Base-by-base conservation (phyloP, 179 eudicot species). In the Carnegiea gigantea region DNA sequence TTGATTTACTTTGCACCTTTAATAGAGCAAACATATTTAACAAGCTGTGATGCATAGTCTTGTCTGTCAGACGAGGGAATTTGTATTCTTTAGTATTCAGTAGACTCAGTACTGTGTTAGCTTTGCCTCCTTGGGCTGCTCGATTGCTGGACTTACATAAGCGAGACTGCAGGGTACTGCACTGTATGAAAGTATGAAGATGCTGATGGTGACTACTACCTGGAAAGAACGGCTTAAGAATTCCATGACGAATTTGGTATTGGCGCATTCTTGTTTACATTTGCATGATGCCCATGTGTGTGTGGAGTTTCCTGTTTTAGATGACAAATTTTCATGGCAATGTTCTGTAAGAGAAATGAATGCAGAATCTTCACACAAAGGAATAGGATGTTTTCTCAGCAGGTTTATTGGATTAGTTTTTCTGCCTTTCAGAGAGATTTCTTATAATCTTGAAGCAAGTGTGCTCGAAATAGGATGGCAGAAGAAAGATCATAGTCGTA, bases 141-240 rank as follows among this genome's bases (percentile, higher is more conserved):
- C 36, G n/a, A 33, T 77, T 75, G 38, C 11, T 64, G 49, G 79
- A 46, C 68, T 84, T 76, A 77, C 67, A 67, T 59, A 44, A 59
- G 79, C 72, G 17, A 80, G 76, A 87, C 91, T 85, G 85, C 92
- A 97, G 99, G 99, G 98, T 57, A 84, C 86, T 84, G 90, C 88
- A 78, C 78, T 97, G 86, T 96, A 93, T 89, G 92, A 86, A 73
- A 85, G 82, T 77, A 53, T 97, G 83, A 88, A 89, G 83, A 93
- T 80, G 71, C 76, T 91, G 76, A 82, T 91, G 48, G 87, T 48
- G 24, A 79, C 72, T 49, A 73, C 83, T 62, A 77, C 84, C 67
- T 76, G 81, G 21, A 82, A 80, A 84, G 85, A 81, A 64, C 73
- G 86, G 87, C 80, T 85, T 43, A 85, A 79, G 82, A 86, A 78